These are phyloP conservation scores for Russula earlei DNA, from an alignment of 768 basidiomycete genomes.

Conservation along the genomic window DNA sequence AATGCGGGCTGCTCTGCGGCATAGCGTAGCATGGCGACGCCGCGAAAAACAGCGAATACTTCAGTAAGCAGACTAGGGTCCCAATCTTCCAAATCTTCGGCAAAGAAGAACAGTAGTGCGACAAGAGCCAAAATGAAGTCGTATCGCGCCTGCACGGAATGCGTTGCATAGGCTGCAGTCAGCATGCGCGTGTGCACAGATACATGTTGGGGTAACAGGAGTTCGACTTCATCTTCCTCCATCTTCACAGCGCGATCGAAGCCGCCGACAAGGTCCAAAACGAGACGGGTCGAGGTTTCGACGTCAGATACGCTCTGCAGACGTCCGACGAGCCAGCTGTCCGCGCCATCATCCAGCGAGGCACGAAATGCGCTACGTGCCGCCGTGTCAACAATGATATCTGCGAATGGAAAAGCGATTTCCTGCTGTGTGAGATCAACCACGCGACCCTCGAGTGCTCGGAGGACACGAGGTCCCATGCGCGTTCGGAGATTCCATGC, in stretches of 20 bases:
- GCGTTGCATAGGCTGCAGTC: conserved; percentile 51
- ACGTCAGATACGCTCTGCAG: conserved; percentile 49
- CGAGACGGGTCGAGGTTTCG: conserved; percentile 43
- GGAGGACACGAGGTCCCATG: conserved; percentile 29
- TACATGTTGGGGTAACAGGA: conserved; percentile 40
- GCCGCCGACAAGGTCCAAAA: conserved; percentile 62
- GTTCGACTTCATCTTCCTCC: conserved; percentile 64
- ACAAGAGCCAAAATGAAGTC: conserved; percentile 61
- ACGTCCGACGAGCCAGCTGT: conserved; percentile 52
- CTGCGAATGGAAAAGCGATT: conserved; percentile 65
- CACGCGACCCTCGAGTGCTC: conserved; percentile 46
- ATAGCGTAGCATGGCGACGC: conserved; percentile 60
- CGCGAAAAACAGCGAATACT: conserved; percentile 73
- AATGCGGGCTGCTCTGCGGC: conserved; percentile 50
- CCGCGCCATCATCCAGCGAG: conserved; percentile 48
- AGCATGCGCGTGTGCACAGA: conserved; percentile 58
- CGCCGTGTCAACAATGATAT: conserved; percentile 63
- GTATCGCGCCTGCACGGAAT: conserved; percentile 63
- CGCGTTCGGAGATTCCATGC: conserved; percentile 54
- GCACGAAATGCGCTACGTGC: conserved; percentile 43
- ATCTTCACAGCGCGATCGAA: conserved; percentile 61
- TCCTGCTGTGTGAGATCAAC: conserved; percentile 66
- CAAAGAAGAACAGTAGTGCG: conserved; percentile 60
- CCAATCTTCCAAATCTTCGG: conserved; percentile 53
- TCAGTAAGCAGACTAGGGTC: conserved; percentile 58